These are phyloP conservation scores for Hyaloscypha finlandica DNA, from an alignment of 495 filamentous ascomycete species.

Conservation along the genomic window DNA sequence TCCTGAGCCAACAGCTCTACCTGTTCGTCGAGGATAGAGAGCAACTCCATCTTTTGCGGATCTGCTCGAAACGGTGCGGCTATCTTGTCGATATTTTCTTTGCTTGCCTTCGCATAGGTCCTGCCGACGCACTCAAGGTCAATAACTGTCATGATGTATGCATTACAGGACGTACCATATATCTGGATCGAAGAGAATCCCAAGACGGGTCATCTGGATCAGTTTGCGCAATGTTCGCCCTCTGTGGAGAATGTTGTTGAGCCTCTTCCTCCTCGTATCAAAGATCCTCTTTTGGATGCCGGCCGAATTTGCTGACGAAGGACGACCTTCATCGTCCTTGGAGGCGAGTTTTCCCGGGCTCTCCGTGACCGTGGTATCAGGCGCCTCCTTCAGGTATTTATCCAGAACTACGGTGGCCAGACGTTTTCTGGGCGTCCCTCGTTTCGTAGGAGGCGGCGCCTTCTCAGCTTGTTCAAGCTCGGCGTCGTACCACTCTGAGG, in stretches of 20 bases:
- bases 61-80: background rate
- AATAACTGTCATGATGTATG: conserved; percentile 18
- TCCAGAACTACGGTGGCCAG: too few relatives aligned
- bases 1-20: too few relatives aligned
- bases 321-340: conserved; percentile 17
- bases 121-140: conserved; percentile 13
- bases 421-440: too few relatives aligned
- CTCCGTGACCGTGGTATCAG: too few relatives aligned
- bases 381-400: too few relatives aligned
- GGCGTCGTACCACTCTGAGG: too few relatives aligned
- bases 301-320: conserved; percentile 8
- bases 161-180: conserved; percentile 22
- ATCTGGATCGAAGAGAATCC: conserved; percentile 25
- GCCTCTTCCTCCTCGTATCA: conserved; percentile 11
- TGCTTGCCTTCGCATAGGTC: conserved; percentile 21
- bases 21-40: too few relatives aligned
- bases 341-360: background rate
- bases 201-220: conserved; percentile 16
- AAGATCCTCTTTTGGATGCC: conserved; percentile 21
- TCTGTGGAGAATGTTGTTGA: conserved; percentile 11
- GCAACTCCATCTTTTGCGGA: too few relatives aligned
- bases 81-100: conserved; percentile 23
- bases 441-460: too few relatives aligned
- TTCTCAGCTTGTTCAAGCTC: too few relatives aligned
- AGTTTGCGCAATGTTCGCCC: conserved; percentile 21